Evolutionary conservation across 768 basidiomycete species (phyloP), one percentile per base, ranked within the genome.

Genomic region (Boletus tylopilopsis): DNA sequence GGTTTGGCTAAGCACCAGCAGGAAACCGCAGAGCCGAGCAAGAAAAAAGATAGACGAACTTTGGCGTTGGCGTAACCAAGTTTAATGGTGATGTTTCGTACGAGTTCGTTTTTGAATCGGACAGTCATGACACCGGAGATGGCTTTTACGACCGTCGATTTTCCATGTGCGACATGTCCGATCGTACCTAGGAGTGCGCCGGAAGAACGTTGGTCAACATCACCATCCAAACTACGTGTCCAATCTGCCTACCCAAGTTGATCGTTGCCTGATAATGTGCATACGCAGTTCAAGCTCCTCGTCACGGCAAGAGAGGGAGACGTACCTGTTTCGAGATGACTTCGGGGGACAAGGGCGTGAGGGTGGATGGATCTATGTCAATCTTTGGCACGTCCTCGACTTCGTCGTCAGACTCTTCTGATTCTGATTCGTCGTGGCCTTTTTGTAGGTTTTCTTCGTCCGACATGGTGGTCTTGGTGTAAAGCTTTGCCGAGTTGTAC

Each of bases 1-100:
- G 18, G 10, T 7, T 22, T n/a, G 30, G 27, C 32, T 41, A 15
- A 53, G 37, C 22, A 8, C 5, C 24, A n/a, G n/a, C 5, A 25
- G 22, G 34, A 47, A 23, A 21, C 6, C 21, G 30, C 2, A 30
- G 27, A 12, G 8, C 9, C 2, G 10, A 15, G 13, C 16, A n/a
- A 49, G 48, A 57, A 38, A 47, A 33, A 32, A 33, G 16, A 38
- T 5, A 9, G 19, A 71, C 83, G 58, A 57, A 94, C 94, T 74
- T 98, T 99, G 36, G 96, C 96, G 61, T 99, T 99, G 39, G 96
- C 96, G 67, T 98, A 99, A 52, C 96, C 96, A 40, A 99, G 81
- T 75, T 99, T 97, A 75, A 99, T 99, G 19, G 95, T 99, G 62
- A 98, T 99, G 72, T 99, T 99, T 55, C 95, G 78, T 52, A 98